These are phyloP conservation scores for Aspergillus carlsbadensis DNA, from an alignment of 495 filamentous ascomycete species.

Conservation along the genomic window DNA sequence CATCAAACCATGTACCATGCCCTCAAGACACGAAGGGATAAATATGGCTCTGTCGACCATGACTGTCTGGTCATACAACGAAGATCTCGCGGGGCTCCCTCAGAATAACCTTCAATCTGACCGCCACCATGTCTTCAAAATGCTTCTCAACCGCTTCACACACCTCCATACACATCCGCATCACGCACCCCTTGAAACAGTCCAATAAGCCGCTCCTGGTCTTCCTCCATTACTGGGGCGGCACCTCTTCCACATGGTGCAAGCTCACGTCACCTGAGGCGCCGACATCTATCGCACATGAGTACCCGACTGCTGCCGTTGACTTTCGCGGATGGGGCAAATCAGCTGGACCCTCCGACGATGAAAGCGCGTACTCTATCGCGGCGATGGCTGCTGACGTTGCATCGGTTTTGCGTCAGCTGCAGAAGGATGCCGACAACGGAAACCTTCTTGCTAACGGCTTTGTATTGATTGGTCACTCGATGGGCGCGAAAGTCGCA, in stretches of 20 bases:
- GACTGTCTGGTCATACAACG: too few species aligned
- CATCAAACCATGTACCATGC: too few species aligned
- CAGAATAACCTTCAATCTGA: too few species aligned
- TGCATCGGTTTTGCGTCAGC: constrained; percentile 19
- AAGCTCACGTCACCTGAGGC: constrained; percentile 27
- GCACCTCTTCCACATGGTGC: constrained; percentile 37
- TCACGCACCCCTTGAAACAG: constrained; percentile 1
- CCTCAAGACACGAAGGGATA: too few species aligned
- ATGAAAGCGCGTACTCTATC: constrained; percentile 25
- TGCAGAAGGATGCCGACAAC: constrained; percentile 10
- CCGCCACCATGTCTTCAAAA: too few species aligned
- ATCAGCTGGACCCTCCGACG: constrained; percentile 29
- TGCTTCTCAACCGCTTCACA: not conserved
- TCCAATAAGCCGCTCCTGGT: constrained; percentile 26
- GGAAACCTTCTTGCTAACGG: constrained; percentile 19
- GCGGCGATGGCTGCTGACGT: constrained; percentile 32
- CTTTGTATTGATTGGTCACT: constrained; percentile 39
- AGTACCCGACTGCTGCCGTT: constrained; percentile 29
- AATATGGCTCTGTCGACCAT: too few species aligned
- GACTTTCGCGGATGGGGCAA: constrained; percentile 42
- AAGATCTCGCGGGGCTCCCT: too few species aligned
- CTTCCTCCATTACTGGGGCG: constrained; percentile 48
- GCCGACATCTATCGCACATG: constrained; percentile 10
- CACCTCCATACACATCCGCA: constrained; percentile 11
- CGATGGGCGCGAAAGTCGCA: constrained; percentile 46